phyloP scores from a whole-genome alignment of 768 basidiomycete genomes.

The Pholiota molesta region DNA sequence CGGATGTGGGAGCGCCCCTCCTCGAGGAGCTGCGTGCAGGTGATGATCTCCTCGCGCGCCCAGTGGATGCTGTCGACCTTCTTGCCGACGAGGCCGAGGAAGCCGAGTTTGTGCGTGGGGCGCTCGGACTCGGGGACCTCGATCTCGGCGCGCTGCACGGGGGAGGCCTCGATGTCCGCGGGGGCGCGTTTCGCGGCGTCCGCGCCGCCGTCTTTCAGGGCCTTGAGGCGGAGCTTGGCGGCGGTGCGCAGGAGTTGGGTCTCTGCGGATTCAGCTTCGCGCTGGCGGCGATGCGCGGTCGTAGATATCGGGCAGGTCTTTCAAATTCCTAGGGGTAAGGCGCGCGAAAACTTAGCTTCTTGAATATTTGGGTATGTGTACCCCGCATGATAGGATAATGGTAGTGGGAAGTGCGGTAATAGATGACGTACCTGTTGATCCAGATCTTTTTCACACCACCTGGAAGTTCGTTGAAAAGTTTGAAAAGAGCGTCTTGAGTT shows the following conservation, averaged over 20 bases:
- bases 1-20: slow-evolving; percentile 45
- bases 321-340: slow-evolving; percentile 60
- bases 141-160: slow-evolving; percentile 17
- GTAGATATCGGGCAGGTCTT: slow-evolving; percentile 83
- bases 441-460: slow-evolving; percentile 92
- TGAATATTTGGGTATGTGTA: background rate
- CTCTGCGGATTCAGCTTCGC: slow-evolving; percentile 84
- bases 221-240: slow-evolving; percentile 63
- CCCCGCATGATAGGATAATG: background rate
- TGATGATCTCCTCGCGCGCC: slow-evolving; percentile 74
- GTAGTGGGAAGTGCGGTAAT: background rate
- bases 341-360: background rate
- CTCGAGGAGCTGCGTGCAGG: slow-evolving; percentile 55
- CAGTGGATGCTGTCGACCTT: slow-evolving; percentile 95
- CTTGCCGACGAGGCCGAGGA: slow-evolving; percentile 67
- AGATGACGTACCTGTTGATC: slow-evolving; percentile 73
- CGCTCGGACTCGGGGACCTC: slow-evolving; percentile 70
- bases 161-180: slow-evolving; percentile 16
- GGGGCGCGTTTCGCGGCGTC: slow-evolving; percentile 1
- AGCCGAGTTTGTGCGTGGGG: slow-evolving; percentile 77
- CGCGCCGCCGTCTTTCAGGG: slow-evolving; percentile 49
- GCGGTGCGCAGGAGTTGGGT: slow-evolving; percentile 77
- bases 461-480: slow-evolving; percentile 81
- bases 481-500: slow-evolving; percentile 63
- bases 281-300: slow-evolving; percentile 75